These are phyloP conservation scores for Aleurites moluccanus DNA, from an alignment of 441 rosid genomes.

Conservation along the genomic window DNA sequence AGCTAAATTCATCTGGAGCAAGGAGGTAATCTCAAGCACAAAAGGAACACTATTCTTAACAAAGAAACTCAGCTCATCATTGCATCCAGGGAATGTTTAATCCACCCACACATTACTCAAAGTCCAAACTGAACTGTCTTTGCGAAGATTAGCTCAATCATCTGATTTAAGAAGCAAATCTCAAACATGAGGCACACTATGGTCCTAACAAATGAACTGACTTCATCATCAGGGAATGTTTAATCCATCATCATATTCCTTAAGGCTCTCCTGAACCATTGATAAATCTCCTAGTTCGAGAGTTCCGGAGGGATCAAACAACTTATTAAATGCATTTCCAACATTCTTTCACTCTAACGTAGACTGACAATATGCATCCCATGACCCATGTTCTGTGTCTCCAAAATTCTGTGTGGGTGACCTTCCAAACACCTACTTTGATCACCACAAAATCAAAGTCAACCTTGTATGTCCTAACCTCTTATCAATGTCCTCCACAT, in stretches of 20 bases:
- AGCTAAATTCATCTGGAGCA: conserved; percentile 11
- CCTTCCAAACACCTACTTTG: not conserved
- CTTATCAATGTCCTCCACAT: not conserved
- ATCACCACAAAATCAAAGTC: not conserved
- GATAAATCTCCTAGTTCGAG: not conserved
- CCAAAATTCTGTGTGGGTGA: not conserved
- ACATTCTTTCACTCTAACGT: not conserved
- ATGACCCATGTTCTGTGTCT: not conserved
- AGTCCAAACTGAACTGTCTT: not conserved
- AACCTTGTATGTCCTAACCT: not conserved
- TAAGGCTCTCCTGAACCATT: not conserved
- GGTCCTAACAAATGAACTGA: not conserved
- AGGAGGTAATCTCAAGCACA: not conserved
- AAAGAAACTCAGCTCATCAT: not conserved
- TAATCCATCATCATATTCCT: not conserved
- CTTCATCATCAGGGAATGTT: not conserved
- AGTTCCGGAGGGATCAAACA: not conserved
- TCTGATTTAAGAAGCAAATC: not conserved
- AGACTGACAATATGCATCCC: not conserved
- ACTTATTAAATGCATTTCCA: not conserved
- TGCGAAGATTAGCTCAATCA: not conserved
- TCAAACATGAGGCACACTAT: too few species aligned
- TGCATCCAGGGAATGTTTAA: not conserved
- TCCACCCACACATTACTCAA: not conserved
- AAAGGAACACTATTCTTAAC: not conserved